Percentiles rank a stretch among this genome's conserved stretches.
Conservation (phyloP, 106 monocot genomes). For the Alisma plantagoaquatica region DNA sequence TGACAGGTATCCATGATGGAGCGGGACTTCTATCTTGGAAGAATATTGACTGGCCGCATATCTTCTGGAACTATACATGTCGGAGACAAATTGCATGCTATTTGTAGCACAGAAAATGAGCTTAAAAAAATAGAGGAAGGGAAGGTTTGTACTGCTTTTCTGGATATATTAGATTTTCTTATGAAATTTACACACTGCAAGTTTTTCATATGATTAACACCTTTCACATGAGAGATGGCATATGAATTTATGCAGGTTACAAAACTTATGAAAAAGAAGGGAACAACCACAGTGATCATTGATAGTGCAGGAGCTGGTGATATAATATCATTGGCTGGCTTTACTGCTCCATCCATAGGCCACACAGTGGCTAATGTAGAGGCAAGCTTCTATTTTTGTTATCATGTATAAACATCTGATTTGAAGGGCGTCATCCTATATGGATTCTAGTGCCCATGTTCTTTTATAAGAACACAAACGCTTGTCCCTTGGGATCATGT, state of each 20-base stretch:
- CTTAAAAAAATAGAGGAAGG: constrained; percentile 87
- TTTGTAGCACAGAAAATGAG: constrained; percentile 54
- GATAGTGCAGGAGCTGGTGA: constrained; percentile 94
- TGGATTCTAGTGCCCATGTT: too few species aligned
- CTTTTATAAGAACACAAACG: too few species aligned
- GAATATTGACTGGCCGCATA: constrained; percentile 92
- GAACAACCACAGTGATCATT: constrained; percentile 64
- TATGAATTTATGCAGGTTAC: constrained; percentile 49
- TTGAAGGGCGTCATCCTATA: too few species aligned
- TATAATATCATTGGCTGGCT: constrained; percentile 88
- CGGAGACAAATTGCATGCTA: constrained; percentile 80
- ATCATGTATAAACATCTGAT: too few species aligned
- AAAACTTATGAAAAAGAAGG: constrained; percentile 98
- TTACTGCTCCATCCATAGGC: constrained; percentile 80
- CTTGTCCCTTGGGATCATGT: too few species aligned
- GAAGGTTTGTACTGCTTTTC: constrained; percentile 46
- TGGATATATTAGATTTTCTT: too few species aligned
- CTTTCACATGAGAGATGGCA: too few species aligned
- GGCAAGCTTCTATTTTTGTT: constrained; percentile 25
- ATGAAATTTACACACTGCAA: too few species aligned
- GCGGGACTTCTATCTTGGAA: constrained; percentile 92
- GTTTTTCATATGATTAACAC: too few species aligned
- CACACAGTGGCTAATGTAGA: constrained; percentile 86
- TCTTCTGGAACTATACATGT: constrained; percentile 59
- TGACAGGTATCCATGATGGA: constrained; percentile 99